Conservation (phyloP, 768 basidiomycete species). For the Thelephora ganbajun region DNA sequence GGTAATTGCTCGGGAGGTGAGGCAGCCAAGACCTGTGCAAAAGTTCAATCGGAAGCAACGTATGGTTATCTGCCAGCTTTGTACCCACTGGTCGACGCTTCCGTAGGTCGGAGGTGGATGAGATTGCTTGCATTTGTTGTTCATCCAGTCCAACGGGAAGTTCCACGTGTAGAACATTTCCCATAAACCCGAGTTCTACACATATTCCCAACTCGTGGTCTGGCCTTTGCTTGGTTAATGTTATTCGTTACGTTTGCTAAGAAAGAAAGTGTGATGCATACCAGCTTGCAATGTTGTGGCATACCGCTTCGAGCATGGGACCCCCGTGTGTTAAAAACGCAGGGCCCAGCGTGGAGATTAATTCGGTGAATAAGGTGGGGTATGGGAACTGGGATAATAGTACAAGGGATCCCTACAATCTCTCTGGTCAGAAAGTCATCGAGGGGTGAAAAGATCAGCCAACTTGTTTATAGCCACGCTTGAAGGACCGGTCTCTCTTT, state of each 20-base stretch:
- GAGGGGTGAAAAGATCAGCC: constrained; percentile 2
- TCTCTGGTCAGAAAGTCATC: constrained; percentile 7
- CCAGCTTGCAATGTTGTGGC: constrained; percentile 78
- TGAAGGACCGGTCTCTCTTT: constrained; percentile 43
- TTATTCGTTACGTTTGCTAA: constrained; percentile 3
- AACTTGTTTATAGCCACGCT: constrained; percentile 75
- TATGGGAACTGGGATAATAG: constrained; percentile 70
- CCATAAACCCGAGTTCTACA: constrained; percentile 75
- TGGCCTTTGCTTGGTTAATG: constrained; percentile 51
- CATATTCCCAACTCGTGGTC: constrained; percentile 53
- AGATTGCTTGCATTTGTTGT: constrained; percentile 33
- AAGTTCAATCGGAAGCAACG: not conserved
- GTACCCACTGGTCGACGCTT: not conserved
- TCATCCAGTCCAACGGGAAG: constrained; percentile 56
- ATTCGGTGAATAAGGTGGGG: constrained; percentile 65
- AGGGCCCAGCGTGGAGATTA: constrained; percentile 60
- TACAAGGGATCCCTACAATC: constrained; percentile 57
- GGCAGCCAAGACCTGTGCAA: constrained; percentile 49
- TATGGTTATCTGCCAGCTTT: no score
- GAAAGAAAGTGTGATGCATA: constrained; percentile 15
- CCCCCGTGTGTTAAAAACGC: constrained; percentile 59
- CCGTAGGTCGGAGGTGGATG: constrained; percentile 2
- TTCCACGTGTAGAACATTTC: constrained; percentile 57
- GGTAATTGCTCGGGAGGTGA: constrained; percentile 43
- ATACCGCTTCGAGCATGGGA: constrained; percentile 75